Evolutionary conservation across 2,329 filamentous ascomycete species (phyloP), one percentile per base, ranked within the genome.

Genomic region (Colletotrichum tabaci): DNA sequence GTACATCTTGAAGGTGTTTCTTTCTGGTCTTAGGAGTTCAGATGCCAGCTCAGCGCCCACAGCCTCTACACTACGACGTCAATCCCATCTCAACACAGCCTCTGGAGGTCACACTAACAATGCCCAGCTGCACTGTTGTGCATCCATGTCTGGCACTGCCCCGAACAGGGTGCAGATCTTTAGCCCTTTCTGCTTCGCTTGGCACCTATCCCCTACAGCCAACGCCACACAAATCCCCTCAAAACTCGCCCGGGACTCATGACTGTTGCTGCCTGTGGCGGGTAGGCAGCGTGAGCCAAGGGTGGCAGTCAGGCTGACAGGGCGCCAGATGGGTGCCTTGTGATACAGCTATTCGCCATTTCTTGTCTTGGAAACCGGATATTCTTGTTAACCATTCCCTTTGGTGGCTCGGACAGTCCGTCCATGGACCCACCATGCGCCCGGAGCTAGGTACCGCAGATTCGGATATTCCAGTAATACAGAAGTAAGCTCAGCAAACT

Each of bases 71-170:
- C 35, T 40, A 42, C 13, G 55, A 18, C 47, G 23, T 21, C 16
- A 18, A 23, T 9, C 52, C 66, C 23, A 50, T 68, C 42, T 49
- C 46, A 18, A 42, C 56, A 67, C 56, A 67, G 56, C 67, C 67
- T 35, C 62, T 67, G 66, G 18, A 53, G 40, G 53, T 55, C 49
- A 64, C 58, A 57, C 63, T 64, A 58, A 52, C 18, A 49, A 46
- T 46, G 58, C 16, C 30, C 58, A 53, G 42, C n/a, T 53, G 46
- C 9, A 35, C 21, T 23, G 16, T 66, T 38, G 46, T 49, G 42
- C 53, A 15, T 47, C 66, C 16, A 46, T 15, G 55, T 58, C 1
- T 8, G 61, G 50, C 46, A 66, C 44, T 42, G 67, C 47, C 50
- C 46, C n/a, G 15, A 46, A 52, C 23, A 38, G 15, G 30, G 9